Evolutionary conservation across 2,329 filamentous ascomycete species (phyloP).

Genomic region (Neoascochyta sp.): DNA sequence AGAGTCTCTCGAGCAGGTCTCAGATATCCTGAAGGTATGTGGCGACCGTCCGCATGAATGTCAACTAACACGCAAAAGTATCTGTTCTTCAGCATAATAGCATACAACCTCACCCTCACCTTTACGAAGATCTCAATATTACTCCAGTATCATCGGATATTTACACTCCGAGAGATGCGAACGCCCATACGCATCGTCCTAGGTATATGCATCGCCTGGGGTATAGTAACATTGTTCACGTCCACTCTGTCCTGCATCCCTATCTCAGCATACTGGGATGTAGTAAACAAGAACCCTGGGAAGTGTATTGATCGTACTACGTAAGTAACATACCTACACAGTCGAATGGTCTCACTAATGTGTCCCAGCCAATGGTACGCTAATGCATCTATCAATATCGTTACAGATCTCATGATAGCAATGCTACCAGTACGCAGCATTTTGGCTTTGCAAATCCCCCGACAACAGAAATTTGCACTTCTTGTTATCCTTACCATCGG

Average conservation of each 20-base stretch:
- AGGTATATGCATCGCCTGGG: slow-evolving; percentile 17
- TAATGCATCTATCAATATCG: slow-evolving; percentile 22
- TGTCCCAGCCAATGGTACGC: slow-evolving; percentile 16
- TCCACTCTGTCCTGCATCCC: slow-evolving; percentile 21
- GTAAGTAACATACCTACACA: slow-evolving; percentile 2
- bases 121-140: slow-evolving; percentile 29
- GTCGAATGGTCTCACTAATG: too few relatives aligned
- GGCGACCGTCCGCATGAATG: too few relatives aligned
- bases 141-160: slow-evolving; percentile 27
- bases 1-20: slow-evolving; percentile 7
- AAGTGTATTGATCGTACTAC: slow-evolving; percentile 5
- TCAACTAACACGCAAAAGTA: slow-evolving; percentile 14
- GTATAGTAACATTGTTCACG: slow-evolving; percentile 9
- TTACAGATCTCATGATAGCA: slow-evolving; percentile 24
- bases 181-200: slow-evolving; percentile 21
- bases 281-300: slow-evolving; percentile 1
- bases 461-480: slow-evolving; percentile 19
- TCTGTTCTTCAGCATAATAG: slow-evolving; percentile 25
- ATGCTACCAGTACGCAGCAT: slow-evolving; percentile 21
- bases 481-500: slow-evolving; percentile 26
- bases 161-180: slow-evolving; percentile 19
- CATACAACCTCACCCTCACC: slow-evolving; percentile 20
- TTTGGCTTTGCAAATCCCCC: slow-evolving; percentile 22
- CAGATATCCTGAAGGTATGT: slow-evolving; percentile 15
- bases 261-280: slow-evolving; percentile 19